Base-by-base conservation (phyloP, 257 asterid genomes). In the Buddleja alternifolia region DNA sequence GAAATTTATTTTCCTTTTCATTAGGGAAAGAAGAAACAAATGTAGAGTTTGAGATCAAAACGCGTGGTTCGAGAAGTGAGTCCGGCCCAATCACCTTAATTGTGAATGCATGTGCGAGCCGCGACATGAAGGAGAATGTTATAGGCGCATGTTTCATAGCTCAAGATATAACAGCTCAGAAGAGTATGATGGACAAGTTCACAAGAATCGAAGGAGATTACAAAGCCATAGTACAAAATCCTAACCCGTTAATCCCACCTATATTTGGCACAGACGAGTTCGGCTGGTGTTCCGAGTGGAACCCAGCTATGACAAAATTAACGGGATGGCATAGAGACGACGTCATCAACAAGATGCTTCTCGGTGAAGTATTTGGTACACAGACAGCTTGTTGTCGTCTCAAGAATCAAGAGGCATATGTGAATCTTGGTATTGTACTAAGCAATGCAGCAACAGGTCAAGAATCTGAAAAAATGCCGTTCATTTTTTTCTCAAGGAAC, bases 131-230 rank as follows among this genome's bases (percentile, higher is more conserved):
- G 14, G 41, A 83, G 65, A 80, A 81, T 62, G 78, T 89, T 20
- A 89, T 92, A 10, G 98, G 97, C 11, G 93, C 80, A 25, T 87
- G 96, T 74, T 89, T 92, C 72, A 88, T 92, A 11, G 98, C 88
- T 61, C 98, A 89, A 77, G 98, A 92, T 69, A 77, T 92, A 37
- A 92, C 98, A 23, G 94, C 75, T 17, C 94, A 87, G 78, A 92
- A 84, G 67, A 74, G 79, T 29, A 88, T 85, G 63, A 85, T 87
- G 94, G 98, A 92, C 85, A 92, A 92, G 77, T 89, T 87, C 77
- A 84, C 83, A 66, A 79, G 77, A 77, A 87, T 92, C 51, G 88
- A 92, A 79, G 90, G 96, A 20, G 98, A 87, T 78, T 92, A 92
- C 79, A 83, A 77, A 80, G 96, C 94, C 25, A 87, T 92, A 23